Evolutionary conservation across 2,329 filamentous ascomycete species (phyloP), one percentile per base, ranked within the genome.

Genomic region (Fusarium protoensiforme): DNA sequence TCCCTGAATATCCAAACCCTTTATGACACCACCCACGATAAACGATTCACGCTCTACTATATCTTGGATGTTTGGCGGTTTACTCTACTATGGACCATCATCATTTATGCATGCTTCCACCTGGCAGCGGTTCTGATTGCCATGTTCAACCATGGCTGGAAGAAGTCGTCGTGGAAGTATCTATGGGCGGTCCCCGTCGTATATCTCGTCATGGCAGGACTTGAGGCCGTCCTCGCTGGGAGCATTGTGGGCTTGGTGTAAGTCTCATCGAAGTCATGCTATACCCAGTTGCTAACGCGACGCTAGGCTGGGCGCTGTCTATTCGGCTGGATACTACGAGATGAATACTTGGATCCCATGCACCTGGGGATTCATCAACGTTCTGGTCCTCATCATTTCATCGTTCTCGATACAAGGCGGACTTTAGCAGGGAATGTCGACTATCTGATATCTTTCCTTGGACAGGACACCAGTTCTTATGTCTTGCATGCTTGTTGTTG

Each of bases 341-440:
- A 96, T 98, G 94, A 96, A 94, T 53, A 98, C 95, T 0, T 98
- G 95, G 95, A 93, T 97, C 60, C 95, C 95, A 0, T 93, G 96
- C 78, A 89, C 95, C 24, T 98, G 95, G 95, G 94, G 91, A 1
- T 88, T 94, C 79, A 92, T 96, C 81, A 97, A 94, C 80, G 91
- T 96, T 11, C 82, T 98, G 54, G 88, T 97, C 33, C 85, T 98
- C 53, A 91, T 98, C 58, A 86, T 97, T 71, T 96, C 94, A 7
- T 96, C 94, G 5, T 98, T 98, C 81, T 94, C 94, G n/a, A 95
- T 97, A 60, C 94, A 97, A 80, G 94, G 95, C 57, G 95, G 94
- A 41, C 87, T 98, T 69, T 98, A 83, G 90, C 35, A 33, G 29
- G 46, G 51, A 14, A 35, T 39, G 33, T 33, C 39, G 13, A 16